Base-by-base conservation (phyloP, 129 eudicot species). In the Ambrosia artemisiifolia region DNA sequence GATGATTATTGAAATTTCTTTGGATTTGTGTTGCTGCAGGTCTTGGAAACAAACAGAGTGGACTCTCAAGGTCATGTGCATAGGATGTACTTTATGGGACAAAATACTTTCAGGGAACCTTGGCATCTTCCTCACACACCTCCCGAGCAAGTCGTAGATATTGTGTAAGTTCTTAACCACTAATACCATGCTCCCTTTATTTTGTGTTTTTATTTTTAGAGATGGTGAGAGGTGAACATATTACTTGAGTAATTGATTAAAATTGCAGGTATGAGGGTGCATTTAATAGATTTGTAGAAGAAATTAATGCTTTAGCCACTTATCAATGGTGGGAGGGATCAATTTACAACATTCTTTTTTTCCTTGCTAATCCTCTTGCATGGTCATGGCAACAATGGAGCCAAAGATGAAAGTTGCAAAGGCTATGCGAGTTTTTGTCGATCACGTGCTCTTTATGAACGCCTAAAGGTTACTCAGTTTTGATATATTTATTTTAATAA, bases 361-460 rank as follows among this genome's bases (percentile, higher is more conserved):
- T 94, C 51, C 83, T 90, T 67, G 94, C 94, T 62, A 88, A 90
- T 81, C 97, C 99, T 80, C 85, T 94, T 77, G 99, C 96, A 71
- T 94, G 97, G 96, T 94, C 99, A 40, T 94, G 99, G 99, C 94
- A 78, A 75, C 99, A 94, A 72, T 90, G 96, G 99, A 85, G 99
- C 63, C 91, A 89, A 35, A 88, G 80, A 66, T 63, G 88, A 55
- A 94, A 94, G 70, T 76, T 94, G 72, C 99, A 94, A 70, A 84
- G 87, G 71, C 72, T 94, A 4, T 91, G 97, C 60, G 99, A 94
- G 78, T 94, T 82, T 80, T 47, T 94, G 99, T 82, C 96, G 99
- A 44, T 94, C 99, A 28, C 99, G 97, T 71, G 99, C 99, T 74
- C 90, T 94, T 11, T 94, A 94, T 80, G 97, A 94, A 84, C 97